These are phyloP conservation scores for Scedosporium dehoogii DNA, from an alignment of 2,329 filamentous ascomycete genomes.

Conservation along the genomic window DNA sequence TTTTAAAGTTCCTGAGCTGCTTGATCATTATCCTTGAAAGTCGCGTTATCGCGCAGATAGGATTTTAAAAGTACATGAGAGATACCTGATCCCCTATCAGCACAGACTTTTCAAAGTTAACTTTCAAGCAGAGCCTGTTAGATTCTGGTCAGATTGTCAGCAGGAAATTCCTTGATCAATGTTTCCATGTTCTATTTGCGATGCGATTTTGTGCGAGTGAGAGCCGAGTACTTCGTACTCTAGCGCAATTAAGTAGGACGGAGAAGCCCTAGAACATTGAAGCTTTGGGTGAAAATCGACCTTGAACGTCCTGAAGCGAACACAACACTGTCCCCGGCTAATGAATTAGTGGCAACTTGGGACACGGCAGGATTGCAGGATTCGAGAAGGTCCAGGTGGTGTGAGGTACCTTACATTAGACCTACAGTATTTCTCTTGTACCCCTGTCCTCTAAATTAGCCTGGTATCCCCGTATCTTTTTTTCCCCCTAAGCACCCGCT, in stretches of 20 bases:
- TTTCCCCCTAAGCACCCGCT: not conserved
- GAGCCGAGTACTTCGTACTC: no score
- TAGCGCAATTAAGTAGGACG: no score
- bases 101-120: not conserved
- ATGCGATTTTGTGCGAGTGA: no score
- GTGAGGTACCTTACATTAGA: not conserved
- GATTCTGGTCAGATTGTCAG: no score
- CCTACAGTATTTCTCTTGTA: not conserved
- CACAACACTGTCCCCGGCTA: no score
- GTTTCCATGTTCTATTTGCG: no score
- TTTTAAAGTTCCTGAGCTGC: not conserved
- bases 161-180: no score
- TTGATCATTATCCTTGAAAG: slow-evolving; percentile 2
- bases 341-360: not conserved
- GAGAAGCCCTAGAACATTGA: no score
- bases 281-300: no score
- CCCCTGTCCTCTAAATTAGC: not conserved
- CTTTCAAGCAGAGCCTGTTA: no score
- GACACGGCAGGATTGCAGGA: not conserved
- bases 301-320: no score
- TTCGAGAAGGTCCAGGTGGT: not conserved
- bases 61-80: not conserved
- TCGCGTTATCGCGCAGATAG: not conserved
- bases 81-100: not conserved
- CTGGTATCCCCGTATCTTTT: not conserved